Base-by-base conservation (phyloP, 2,329 filamentous ascomycete genomes). In the Aspergillus sp. region DNA sequence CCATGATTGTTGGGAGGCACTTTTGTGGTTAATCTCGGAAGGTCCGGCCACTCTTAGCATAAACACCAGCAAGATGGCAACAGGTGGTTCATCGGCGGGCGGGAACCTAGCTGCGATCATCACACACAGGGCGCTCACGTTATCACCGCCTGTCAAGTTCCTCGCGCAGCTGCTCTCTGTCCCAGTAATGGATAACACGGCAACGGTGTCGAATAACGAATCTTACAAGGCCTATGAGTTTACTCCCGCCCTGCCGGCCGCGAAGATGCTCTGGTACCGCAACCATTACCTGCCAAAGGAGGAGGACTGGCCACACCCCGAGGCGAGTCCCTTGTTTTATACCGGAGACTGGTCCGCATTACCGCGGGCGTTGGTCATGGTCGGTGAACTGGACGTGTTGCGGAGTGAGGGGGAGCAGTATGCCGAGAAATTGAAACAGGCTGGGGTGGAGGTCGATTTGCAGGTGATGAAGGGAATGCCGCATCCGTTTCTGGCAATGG, bases 261-360 rank as follows among this genome's bases (percentile, higher is more conserved):
- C 72, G 3, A 85, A 86, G 68, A 86, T 86, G 84, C 66, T 83
- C 49, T 86, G 84, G 84, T 87, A 84, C 64, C 76, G 84, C n/a
- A 66, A 77, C 17, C 81, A 84, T 66, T 86, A 86, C 68, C 75
- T 87, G 2, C 82, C 83, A 0, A 71, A 81, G 43, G 56, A 73
- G 23, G 66, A 64, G 2, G 76, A 79, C 53, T 79, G 81, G 77
- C 63, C 66, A 2, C 72, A 83, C 35, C 79, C 81, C 0, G 82
- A 85, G 66, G 82, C 84, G 0, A 84, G 81, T 47, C 82, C 82
- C 2, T 66, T 86, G 48, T 74, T 86, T 19, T 83, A 81, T 70
- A 27, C 68, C 1, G 78, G 77, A 2, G 77, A 82, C 50, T 86
- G 82, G 78, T 69, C 74, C 2, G 69, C 72, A 51, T 68, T 84